Evolutionary conservation across 2,329 filamentous ascomycete genomes (phyloP), one percentile per base, ranked within the genome.

Genomic region (Diaporthe longicolla): DNA sequence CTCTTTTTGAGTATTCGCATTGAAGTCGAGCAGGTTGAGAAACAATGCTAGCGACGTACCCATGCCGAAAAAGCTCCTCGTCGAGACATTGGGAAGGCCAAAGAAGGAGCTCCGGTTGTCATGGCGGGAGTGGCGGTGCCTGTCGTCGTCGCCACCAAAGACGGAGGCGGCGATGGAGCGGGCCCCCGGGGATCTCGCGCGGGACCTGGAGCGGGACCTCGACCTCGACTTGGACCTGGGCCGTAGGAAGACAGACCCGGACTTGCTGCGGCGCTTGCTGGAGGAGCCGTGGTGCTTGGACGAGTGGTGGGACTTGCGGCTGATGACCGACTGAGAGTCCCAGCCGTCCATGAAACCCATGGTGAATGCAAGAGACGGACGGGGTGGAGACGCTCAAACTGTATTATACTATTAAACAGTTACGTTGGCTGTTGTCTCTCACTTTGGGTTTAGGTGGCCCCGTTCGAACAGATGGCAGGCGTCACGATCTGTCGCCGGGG

Each of bases 31-130:
- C 52, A 43, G 24, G 50, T 7, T 35, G 54, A 24, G 63, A 45
- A 13, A 40, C 5, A 40, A 40, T 24, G 10, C 7, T 65, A 17
- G 35, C 21, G 1, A 80, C 81, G 40, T 81, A 86, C 85, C 83
- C 63, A 80, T 79, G 29, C 84, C 84, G 75, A 89, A 89, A 79
- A 89, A 84, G 77, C 83, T 85, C 69, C 84, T 83, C 57, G 85
- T 83, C 76, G 83, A 85, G 73, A 79, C 79, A 75, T 86, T 85
- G 71, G 85, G 85, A 59, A 87, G 78, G 57, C 86, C 83, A 75
- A 88, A 88, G 79, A 89, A 86, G 70, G 85, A 86, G 43, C 83
- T 81, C 35, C 83, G 80, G n/a, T 83, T 85, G 57, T 84, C 86
- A 79, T 85, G 80, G 11, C 72, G 72, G 43, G 74, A 69, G 71